A percentile compares a stretch with the other conserved stretches of the same genome.
These are phyloP conservation scores for Neurospora sp. DNA, from an alignment of 495 filamentous ascomycete genomes.

Conservation along the genomic window DNA sequence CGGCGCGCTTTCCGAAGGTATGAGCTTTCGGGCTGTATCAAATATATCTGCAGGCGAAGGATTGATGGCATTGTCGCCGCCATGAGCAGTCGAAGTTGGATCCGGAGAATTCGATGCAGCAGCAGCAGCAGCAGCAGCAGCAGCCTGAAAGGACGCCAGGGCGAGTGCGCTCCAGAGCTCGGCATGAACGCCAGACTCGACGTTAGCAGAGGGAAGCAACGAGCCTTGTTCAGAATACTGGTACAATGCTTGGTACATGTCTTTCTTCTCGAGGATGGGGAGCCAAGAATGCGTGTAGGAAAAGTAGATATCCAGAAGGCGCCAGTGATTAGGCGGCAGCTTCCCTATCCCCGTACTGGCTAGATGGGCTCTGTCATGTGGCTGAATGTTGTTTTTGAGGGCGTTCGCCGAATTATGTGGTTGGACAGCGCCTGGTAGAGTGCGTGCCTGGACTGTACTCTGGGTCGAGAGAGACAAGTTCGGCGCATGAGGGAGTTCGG, in stretches of 20 bases:
- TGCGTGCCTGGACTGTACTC: constrained; percentile 24
- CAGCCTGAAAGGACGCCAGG: constrained; percentile 38
- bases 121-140: constrained; percentile 26
- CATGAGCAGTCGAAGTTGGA: constrained; percentile 3
- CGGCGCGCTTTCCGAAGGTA: constrained; percentile 47
- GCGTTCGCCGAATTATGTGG: background rate
- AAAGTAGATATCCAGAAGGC: constrained; percentile 61
- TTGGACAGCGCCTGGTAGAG: background rate
- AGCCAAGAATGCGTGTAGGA: constrained; percentile 65
- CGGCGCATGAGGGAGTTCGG: background rate
- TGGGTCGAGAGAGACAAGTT: constrained; percentile 16
- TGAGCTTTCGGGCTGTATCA: constrained; percentile 43
- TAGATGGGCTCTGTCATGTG: background rate
- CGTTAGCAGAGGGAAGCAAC: constrained; percentile 9
- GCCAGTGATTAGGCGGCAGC: constrained; percentile 52
- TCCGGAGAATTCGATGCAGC: constrained; percentile 2
- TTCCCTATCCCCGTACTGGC: constrained; percentile 4
- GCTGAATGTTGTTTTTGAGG: background rate
- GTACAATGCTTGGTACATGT: constrained; percentile 39
- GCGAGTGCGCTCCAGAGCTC: constrained; percentile 55
- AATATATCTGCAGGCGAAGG: constrained; percentile 39
- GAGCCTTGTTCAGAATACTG: constrained; percentile 29
- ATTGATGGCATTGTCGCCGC: background rate
- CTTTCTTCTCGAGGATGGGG: constrained; percentile 61
- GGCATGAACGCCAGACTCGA: constrained; percentile 48